phyloP scores from a whole-genome alignment of 768 basidiomycete species.

The Clathrus columnatus region DNA sequence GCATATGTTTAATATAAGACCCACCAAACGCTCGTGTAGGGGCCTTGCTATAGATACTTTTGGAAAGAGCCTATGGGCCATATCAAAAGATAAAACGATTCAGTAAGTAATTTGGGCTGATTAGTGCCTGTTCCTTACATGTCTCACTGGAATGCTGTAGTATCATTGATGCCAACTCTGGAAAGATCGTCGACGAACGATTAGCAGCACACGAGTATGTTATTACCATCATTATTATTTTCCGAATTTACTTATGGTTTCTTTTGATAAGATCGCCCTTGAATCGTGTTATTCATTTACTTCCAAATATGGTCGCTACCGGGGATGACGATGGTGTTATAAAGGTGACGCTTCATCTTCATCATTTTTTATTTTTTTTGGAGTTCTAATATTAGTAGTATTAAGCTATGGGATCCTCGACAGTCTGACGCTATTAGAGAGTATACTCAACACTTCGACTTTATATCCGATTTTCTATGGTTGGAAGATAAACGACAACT shows the following conservation, averaged over 20 bases:
- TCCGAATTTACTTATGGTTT: conserved; percentile 10
- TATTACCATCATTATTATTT: conserved; percentile 18
- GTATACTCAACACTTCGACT: conserved; percentile 88
- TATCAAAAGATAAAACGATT: conserved; percentile 73
- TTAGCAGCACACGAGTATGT: conserved; percentile 62
- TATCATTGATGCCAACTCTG: conserved; percentile 57
- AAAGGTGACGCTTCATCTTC: conserved; percentile 48
- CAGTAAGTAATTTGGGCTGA: conserved; percentile 43
- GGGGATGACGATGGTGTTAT: conserved; percentile 94
- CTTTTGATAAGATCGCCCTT: conserved; percentile 56
- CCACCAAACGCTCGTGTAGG: conserved; percentile 79
- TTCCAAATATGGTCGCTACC: conserved; percentile 65
- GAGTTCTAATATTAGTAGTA: conserved; percentile 1
- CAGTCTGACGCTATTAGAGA: conserved; percentile 51
- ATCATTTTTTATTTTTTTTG: not conserved
- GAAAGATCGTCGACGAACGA: conserved; percentile 39
- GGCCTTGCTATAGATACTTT: conserved; percentile 58
- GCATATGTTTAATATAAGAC: conserved; percentile 51
- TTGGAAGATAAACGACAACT: conserved; percentile 73
- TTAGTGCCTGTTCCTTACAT: not conserved
- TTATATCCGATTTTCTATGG: conserved; percentile 89
- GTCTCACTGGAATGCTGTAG: conserved; percentile 27
- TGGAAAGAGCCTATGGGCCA: conserved; percentile 64
- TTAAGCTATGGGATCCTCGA: conserved; percentile 85
- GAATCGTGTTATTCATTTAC: conserved; percentile 71